These are phyloP conservation scores for Magnolia officinalis DNA, from an alignment of 164 flowering plant genomes.

Conservation along the genomic window DNA sequence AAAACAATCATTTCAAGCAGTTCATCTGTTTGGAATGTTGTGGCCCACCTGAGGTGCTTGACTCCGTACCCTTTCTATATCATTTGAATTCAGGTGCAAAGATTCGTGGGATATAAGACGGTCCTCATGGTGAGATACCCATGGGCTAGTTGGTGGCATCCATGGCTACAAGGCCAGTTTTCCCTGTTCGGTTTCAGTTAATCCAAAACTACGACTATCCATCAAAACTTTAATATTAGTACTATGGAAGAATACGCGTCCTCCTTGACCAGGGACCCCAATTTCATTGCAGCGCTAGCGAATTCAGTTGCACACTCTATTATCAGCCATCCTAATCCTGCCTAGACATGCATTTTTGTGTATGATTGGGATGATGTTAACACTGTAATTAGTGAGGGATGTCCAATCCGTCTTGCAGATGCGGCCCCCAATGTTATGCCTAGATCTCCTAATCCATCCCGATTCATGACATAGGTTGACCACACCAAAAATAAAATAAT, in stretches of 20 bases:
- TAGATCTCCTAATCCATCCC: no score
- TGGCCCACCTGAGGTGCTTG: no score
- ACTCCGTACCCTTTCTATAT: background rate
- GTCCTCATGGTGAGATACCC: conserved; percentile 47
- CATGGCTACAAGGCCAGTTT: background rate
- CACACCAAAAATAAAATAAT: no score
- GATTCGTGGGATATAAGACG: conserved; percentile 35
- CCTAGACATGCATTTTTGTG: no score
- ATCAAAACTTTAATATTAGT: background rate
- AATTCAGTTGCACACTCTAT: conserved; percentile 35
- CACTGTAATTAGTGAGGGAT: no score
- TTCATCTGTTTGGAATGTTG: no score
- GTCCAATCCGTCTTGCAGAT: no score
- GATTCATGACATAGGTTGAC: no score
- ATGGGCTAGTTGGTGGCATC: conserved; percentile 5
- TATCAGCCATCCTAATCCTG: background rate
- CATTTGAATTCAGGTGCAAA: conserved; percentile 38
- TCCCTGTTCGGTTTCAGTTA: conserved; percentile 1
- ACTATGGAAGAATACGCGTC: conserved; percentile 28
- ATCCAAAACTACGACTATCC: background rate
- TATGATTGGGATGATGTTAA: no score
- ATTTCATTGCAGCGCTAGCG: conserved; percentile 38
- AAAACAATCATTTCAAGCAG: no score
- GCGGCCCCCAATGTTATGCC: no score
- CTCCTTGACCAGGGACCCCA: conserved; percentile 35